Conservation (phyloP, 805 yeast species). For the Tetrapisispora nanseiensis region DNA sequence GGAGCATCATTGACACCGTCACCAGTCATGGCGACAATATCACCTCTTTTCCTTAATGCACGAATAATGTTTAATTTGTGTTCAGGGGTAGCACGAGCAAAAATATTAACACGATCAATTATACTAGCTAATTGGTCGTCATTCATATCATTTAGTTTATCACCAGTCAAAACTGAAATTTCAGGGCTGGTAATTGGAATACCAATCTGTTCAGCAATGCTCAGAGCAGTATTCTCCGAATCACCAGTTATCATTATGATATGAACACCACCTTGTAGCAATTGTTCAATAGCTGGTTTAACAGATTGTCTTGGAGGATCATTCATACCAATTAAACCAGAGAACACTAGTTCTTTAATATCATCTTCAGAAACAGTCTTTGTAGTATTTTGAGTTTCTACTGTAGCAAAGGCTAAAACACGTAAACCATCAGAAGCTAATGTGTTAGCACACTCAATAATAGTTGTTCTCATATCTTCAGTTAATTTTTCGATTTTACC, state of each 20-base stretch:
- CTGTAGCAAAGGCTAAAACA: conserved; percentile 69
- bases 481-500: conserved; percentile 55
- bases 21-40: conserved; percentile 97
- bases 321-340: conserved; percentile 90
- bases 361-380: conserved; percentile 27
- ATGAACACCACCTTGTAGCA: conserved; percentile 89
- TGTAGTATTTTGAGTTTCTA: conserved; percentile 28
- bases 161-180: conserved; percentile 74
- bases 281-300: conserved; percentile 56
- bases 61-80: conserved; percentile 84
- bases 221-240: conserved; percentile 73
- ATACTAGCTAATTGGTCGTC: conserved; percentile 67
- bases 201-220: conserved; percentile 84
- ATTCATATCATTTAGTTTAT: conserved; percentile 61
- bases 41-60: conserved; percentile 84
- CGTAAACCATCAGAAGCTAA: conserved; percentile 82
- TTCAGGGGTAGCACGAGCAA: conserved; percentile 93
- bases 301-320: conserved; percentile 96
- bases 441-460: conserved; percentile 46
- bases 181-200: conserved; percentile 61
- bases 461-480: conserved; percentile 36
- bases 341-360: conserved; percentile 57
- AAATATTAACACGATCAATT: conserved; percentile 74
- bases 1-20: conserved; percentile 99
- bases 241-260: conserved; percentile 98